A percentile compares a stretch with the other conserved stretches of the same genome.
Conservation (phyloP, 805 yeast species). For the Schizosaccharomyces cryophilus region DNA sequence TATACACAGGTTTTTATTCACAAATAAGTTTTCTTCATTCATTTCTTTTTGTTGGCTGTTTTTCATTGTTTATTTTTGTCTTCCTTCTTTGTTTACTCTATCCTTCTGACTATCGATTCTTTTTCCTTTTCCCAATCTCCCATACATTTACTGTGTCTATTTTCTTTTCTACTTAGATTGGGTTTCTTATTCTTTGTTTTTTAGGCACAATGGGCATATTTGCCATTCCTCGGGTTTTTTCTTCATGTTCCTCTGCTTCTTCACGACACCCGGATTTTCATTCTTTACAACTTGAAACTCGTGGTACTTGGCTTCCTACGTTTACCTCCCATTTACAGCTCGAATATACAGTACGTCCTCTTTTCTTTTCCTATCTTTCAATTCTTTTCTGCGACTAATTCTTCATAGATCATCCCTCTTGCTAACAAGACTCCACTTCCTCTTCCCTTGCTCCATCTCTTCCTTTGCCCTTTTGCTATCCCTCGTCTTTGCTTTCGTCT, state of each 20-base stretch:
- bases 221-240: background rate
- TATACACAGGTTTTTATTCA: background rate
- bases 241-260: background rate
- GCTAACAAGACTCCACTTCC: background rate
- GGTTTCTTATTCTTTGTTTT: background rate
- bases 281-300: background rate
- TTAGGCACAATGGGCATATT: no score
- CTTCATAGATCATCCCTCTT: background rate
- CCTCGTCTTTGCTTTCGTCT: background rate
- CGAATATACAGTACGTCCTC: background rate
- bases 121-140: no score
- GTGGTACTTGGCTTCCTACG: background rate
- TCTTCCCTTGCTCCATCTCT: background rate
- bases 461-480: background rate
- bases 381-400: no score
- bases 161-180: background rate
- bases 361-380: no score
- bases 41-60: background rate
- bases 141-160: no score
- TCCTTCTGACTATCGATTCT: no score
- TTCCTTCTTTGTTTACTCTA: background rate
- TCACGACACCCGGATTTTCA: background rate
- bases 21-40: background rate
- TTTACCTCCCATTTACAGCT: background rate
- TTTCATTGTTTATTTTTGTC: background rate